Percentiles rank a stretch among this genome's conserved stretches.
Conservation (phyloP, 768 basidiomycete species). For the Naganishia vaughanmartiniae region DNA sequence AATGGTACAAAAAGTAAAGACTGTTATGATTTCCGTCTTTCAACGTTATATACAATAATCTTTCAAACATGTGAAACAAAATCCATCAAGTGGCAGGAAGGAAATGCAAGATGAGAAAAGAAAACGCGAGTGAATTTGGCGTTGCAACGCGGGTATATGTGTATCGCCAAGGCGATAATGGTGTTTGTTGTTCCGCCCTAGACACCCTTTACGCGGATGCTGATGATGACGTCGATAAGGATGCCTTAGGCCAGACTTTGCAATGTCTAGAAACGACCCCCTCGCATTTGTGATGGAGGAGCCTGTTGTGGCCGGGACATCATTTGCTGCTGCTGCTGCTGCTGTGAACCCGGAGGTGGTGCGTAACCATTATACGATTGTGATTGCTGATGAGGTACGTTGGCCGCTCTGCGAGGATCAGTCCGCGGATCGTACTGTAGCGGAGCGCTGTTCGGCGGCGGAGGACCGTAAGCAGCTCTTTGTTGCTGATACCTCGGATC, state of each 20-base stretch:
- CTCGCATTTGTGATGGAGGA: slow-evolving; percentile 3
- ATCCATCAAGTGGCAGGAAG: background rate
- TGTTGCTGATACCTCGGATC: slow-evolving; percentile 22
- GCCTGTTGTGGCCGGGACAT: slow-evolving; percentile 17
- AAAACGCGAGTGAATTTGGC: background rate
- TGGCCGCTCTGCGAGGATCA: slow-evolving; percentile 11
- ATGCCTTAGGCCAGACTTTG: background rate
- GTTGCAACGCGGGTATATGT: slow-evolving; percentile 17
- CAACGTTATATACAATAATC: background rate
- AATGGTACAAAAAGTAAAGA: slow-evolving; percentile 1
- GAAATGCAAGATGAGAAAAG: slow-evolving; percentile 7
- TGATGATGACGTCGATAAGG: background rate
- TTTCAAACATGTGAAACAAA: background rate
- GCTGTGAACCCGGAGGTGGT: background rate
- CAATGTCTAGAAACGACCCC: slow-evolving; percentile 13
- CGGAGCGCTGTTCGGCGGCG: slow-evolving; percentile 21
- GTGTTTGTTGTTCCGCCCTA: background rate
- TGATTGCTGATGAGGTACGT: slow-evolving; percentile 10
- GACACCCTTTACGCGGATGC: background rate
- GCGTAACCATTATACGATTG: slow-evolving; percentile 1
- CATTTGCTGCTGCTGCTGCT: slow-evolving; percentile 15
- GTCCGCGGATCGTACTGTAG: slow-evolving; percentile 9
- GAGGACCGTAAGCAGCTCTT: slow-evolving; percentile 8
- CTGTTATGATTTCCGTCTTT: background rate
- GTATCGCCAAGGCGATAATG: background rate